phyloP scores from a whole-genome alignment of 176 grass and related monocot species.

The Eragrostis nindensis region DNA sequence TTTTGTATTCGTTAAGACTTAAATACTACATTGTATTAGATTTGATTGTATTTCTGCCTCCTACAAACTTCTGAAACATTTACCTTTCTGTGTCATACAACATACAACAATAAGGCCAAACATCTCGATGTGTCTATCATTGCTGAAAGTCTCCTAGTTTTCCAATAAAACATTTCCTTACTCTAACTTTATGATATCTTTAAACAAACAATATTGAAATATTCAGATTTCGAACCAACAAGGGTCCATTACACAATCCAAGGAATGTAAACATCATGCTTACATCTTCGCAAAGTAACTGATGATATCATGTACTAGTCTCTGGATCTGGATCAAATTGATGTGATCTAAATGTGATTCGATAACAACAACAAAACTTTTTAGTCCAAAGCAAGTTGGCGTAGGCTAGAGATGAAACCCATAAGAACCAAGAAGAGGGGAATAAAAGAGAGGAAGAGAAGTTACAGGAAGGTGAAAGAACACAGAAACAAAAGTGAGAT shows the following conservation, averaged over 20 bases:
- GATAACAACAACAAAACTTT: too few relatives aligned
- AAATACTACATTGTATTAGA: background rate
- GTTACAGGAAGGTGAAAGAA: too few relatives aligned
- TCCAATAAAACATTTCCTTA: background rate
- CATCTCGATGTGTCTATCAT: background rate
- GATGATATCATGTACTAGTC: background rate
- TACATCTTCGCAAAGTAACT: background rate
- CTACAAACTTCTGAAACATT: background rate
- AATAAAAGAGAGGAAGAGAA: too few relatives aligned
- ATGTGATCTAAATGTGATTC: background rate
- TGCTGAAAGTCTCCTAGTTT: background rate
- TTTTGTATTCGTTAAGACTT: too few relatives aligned
- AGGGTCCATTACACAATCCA: background rate
- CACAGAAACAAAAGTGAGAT: too few relatives aligned
- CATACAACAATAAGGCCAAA: constrained; percentile 2
- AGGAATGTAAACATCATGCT: background rate
- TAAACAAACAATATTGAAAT: background rate
- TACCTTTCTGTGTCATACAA: background rate
- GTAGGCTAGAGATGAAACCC: too few relatives aligned
- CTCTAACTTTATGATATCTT: background rate
- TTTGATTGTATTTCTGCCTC: background rate
- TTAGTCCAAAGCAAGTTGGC: too few relatives aligned
- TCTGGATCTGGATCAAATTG: background rate
- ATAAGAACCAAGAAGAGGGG: too few relatives aligned
- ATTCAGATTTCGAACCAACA: background rate